These are phyloP conservation scores for Globisporangium irregulare DNA, from an alignment of 352 stramenopile genomes.

Conservation along the genomic window DNA sequence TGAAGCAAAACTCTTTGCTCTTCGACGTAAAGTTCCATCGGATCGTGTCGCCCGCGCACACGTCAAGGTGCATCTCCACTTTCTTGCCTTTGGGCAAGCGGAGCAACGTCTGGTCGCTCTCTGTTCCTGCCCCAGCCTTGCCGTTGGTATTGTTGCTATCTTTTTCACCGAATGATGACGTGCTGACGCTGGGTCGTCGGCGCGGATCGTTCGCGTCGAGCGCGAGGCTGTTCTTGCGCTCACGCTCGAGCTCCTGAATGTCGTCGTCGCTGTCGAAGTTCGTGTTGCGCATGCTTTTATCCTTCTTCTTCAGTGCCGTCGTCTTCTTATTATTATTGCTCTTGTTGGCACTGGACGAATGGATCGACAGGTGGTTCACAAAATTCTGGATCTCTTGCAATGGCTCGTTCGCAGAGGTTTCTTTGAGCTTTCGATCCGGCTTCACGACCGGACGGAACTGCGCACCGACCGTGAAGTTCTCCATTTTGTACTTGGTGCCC, in stretches of 20 bases:
- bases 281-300: constrained; percentile 36
- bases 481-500: constrained; percentile 74
- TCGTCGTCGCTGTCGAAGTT: constrained; percentile 28
- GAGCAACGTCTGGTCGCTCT: constrained; percentile 20
- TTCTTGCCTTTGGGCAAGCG: constrained; percentile 56
- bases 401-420: constrained; percentile 30
- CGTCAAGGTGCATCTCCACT: constrained; percentile 81
- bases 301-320: constrained; percentile 19
- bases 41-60: constrained; percentile 58
- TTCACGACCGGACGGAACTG: constrained; percentile 58
- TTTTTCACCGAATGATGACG: neutral
- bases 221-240: constrained; percentile 13
- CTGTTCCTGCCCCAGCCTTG: constrained; percentile 7
- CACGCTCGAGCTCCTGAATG: constrained; percentile 10
- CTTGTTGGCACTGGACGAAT: constrained; percentile 26
- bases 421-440: constrained; percentile 41
- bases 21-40: constrained; percentile 59
- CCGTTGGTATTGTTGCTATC: neutral
- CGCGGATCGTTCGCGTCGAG: constrained; percentile 1
- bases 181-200: constrained; percentile 5
- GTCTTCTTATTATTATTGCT: neutral
- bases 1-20: constrained; percentile 62
- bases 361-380: constrained; percentile 43
- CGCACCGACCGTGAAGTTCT: constrained; percentile 57
- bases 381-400: constrained; percentile 58